These are phyloP conservation scores for Cladophialophora exuberans DNA, from an alignment of 2,329 filamentous ascomycete species.

Conservation along the genomic window DNA sequence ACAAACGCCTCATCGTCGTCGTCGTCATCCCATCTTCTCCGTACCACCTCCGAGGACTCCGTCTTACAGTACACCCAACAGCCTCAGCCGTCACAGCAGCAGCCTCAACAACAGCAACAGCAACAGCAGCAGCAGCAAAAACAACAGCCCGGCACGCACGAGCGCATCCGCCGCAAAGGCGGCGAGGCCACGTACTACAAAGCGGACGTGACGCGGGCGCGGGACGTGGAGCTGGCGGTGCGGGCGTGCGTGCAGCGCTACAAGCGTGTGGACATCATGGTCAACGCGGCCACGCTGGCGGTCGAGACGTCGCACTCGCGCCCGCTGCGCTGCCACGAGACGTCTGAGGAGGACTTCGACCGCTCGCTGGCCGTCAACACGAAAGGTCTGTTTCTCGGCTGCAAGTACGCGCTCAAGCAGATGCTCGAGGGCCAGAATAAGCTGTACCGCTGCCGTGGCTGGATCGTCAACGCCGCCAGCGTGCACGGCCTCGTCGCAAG, in stretches of 20 bases:
- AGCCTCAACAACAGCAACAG: conserved; percentile 14
- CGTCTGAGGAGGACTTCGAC: conserved; percentile 81
- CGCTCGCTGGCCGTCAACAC: conserved; percentile 91
- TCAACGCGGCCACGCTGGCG: conserved; percentile 90
- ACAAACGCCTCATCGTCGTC: too few species aligned
- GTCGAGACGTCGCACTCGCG: conserved; percentile 24
- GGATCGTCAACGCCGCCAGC: conserved; percentile 50
- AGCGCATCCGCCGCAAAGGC: conserved; percentile 25
- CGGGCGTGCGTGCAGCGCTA: conserved; percentile 26
- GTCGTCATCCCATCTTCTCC: too few species aligned
- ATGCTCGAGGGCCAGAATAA: conserved; percentile 29
- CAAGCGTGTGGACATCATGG: conserved; percentile 75
- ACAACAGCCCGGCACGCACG: conserved; percentile 26
- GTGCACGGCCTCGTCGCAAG: conserved; percentile 25
- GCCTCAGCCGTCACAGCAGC: too few species aligned
- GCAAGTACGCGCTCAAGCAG: conserved; percentile 76
- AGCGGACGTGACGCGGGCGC: conserved; percentile 24
- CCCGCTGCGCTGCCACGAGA: conserved; percentile 28
- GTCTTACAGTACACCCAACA: too few species aligned
- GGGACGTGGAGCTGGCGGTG: conserved; percentile 25
- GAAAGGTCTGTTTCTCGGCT: conserved; percentile 93
- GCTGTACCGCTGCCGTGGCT: conserved; percentile 19
- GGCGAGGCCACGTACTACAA: conserved; percentile 26
- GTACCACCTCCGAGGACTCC: too few species aligned
- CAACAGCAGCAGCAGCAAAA: conserved; percentile 18